These are phyloP conservation scores for Globisporangium irregulare DNA, from an alignment of 352 stramenopile species.

Conservation along the genomic window DNA sequence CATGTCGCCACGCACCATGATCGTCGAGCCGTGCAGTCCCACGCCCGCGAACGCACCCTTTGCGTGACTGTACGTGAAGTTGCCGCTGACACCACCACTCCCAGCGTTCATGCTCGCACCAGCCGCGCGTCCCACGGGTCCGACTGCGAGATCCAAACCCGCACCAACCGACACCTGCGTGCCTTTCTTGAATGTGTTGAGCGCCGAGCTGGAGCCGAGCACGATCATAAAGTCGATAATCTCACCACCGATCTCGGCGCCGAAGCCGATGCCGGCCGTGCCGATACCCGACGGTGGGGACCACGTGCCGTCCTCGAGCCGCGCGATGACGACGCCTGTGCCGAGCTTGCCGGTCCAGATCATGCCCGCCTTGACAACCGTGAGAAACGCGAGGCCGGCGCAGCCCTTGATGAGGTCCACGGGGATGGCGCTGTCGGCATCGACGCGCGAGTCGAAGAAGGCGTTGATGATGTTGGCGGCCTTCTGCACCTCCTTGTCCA, in stretches of 20 bases:
- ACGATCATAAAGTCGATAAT: constrained; percentile 91
- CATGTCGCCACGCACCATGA: constrained; percentile 82
- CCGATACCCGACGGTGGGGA: constrained; percentile 81
- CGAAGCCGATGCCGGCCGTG: constrained; percentile 78
- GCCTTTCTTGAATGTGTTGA: constrained; percentile 83
- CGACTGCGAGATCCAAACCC: constrained; percentile 71
- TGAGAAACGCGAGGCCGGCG: constrained; percentile 78
- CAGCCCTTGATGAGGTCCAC: constrained; percentile 80
- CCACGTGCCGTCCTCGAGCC: constrained; percentile 81
- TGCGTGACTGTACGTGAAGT: constrained; percentile 86
- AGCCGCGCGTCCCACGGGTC: constrained; percentile 62
- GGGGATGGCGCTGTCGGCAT: constrained; percentile 73
- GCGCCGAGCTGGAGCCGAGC: constrained; percentile 60
- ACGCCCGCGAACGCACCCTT: constrained; percentile 81
- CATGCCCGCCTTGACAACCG: constrained; percentile 81
- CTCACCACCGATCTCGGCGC: constrained; percentile 79
- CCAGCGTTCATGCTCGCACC: constrained; percentile 75
- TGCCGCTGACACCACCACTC: constrained; percentile 72
- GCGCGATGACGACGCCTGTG: constrained; percentile 76
- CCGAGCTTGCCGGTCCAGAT: constrained; percentile 85
- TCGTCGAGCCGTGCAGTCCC: constrained; percentile 78
- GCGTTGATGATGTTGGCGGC: constrained; percentile 80
- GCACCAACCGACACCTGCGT: constrained; percentile 80
- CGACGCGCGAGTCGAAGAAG: constrained; percentile 75
- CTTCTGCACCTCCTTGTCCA: constrained; percentile 87